A percentile compares a stretch with the other conserved stretches of the same genome.
phyloP scores from a whole-genome alignment of 2,329 filamentous ascomycete genomes.

The Aspergillus clavatus region DNA sequence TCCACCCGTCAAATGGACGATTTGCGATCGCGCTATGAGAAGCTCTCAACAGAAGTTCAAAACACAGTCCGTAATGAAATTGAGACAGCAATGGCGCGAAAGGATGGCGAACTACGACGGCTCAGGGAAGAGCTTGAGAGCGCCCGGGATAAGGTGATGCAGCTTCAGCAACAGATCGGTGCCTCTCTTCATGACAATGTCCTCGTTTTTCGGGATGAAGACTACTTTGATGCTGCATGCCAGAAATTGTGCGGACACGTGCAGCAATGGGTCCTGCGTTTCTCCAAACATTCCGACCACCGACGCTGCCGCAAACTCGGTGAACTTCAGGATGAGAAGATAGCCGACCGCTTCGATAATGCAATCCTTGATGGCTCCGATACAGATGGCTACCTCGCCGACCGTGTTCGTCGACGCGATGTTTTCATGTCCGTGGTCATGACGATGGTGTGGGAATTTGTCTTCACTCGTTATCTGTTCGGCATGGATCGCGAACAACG shows the following conservation, averaged over 20 bases:
- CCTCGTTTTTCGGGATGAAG: slow-evolving; percentile 76
- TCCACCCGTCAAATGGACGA: slow-evolving; percentile 65
- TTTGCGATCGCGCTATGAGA: slow-evolving; percentile 58
- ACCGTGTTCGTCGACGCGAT: slow-evolving; percentile 82
- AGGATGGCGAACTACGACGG: slow-evolving; percentile 75
- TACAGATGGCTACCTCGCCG: slow-evolving; percentile 79
- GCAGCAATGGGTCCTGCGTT: slow-evolving; percentile 95
- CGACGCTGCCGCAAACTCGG: slow-evolving; percentile 75
- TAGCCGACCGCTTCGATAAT: slow-evolving; percentile 91
- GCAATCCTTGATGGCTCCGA: slow-evolving; percentile 90
- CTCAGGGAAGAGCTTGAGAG: slow-evolving; percentile 73
- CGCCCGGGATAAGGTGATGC: slow-evolving; percentile 59
- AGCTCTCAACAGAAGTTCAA: slow-evolving; percentile 60
- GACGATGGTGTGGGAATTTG: slow-evolving; percentile 99
- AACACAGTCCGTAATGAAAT: slow-evolving; percentile 59
- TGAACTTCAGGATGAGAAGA: slow-evolving; percentile 86
- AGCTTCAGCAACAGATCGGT: slow-evolving; percentile 57
- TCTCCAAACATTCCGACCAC: slow-evolving; percentile 96
- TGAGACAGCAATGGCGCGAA: slow-evolving; percentile 64
- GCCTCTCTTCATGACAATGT: slow-evolving; percentile 63
- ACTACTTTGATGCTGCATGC: slow-evolving; percentile 91
- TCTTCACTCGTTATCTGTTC: slow-evolving; percentile 96
- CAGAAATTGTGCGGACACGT: slow-evolving; percentile 93
- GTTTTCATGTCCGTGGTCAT: slow-evolving; percentile 99
- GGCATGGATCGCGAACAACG: slow-evolving; percentile 97